phyloP scores from a whole-genome alignment of 2,329 filamentous ascomycete genomes.

The Sordariomycetes sp. region DNA sequence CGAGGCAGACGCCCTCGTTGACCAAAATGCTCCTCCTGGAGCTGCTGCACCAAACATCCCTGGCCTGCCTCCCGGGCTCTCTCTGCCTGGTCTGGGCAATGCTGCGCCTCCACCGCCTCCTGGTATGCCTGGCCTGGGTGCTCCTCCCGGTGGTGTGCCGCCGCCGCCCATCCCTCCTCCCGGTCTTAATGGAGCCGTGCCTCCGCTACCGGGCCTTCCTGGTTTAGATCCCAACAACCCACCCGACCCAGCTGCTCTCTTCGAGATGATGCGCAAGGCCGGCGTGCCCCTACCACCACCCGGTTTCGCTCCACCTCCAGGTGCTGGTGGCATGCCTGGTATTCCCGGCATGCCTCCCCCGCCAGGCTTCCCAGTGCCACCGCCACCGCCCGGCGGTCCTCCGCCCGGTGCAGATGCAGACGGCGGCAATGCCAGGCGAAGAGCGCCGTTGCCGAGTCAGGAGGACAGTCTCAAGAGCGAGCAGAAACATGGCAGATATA shows the following conservation, averaged over 20 bases:
- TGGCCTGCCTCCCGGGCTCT: conserved; percentile 39
- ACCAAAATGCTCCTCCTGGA: conserved; percentile 58
- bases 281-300: conserved; percentile 51
- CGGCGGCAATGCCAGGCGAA: conserved; percentile 29
- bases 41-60: conserved; percentile 39
- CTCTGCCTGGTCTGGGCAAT: conserved; percentile 32
- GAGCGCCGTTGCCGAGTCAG: conserved; percentile 73
- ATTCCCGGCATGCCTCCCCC: too few relatives aligned
- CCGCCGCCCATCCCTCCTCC: conserved; percentile 46
- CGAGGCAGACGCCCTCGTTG: conserved; percentile 83
- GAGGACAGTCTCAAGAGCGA: conserved; percentile 73
- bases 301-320: conserved; percentile 33
- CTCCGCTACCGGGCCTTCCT: conserved; percentile 37
- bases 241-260: conserved; percentile 49
- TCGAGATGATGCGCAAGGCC: conserved; percentile 57
- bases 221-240: conserved; percentile 51
- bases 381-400: conserved; percentile 21
- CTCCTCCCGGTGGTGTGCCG: conserved; percentile 23
- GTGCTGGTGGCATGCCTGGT: conserved; percentile 4
- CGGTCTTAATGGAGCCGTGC: conserved; percentile 36
- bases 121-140: conserved; percentile 41
- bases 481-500: conserved; percentile 58
- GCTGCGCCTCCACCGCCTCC: conserved; percentile 27
- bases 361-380: conserved; percentile 21
- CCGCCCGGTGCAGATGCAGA: conserved; percentile 19